Conservation (phyloP, 495 filamentous ascomycete species). For the Parmelia sp. region DNA sequence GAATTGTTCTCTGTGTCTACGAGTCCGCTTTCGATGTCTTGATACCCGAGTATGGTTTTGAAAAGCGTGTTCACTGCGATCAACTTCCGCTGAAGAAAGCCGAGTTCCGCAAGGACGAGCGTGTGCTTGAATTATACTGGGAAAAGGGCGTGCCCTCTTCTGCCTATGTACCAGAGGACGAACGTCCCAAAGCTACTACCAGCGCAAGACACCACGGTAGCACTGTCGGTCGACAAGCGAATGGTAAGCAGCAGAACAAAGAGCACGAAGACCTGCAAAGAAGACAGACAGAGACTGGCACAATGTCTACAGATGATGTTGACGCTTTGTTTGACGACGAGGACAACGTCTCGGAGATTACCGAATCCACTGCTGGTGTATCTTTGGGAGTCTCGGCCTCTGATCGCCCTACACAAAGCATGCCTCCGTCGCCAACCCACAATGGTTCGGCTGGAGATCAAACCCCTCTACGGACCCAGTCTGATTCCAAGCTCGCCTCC, state of each 20-base stretch:
- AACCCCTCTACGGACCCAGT: constrained; percentile 78
- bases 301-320: constrained; percentile 80
- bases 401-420: constrained; percentile 88
- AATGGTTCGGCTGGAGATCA: constrained; percentile 61
- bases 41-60: constrained; percentile 96
- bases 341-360: constrained; percentile 77
- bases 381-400: constrained; percentile 56
- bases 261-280: constrained; percentile 82
- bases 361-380: constrained; percentile 77
- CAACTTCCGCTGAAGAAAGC: constrained; percentile 97
- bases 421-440: constrained; percentile 84
- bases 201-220: constrained; percentile 49
- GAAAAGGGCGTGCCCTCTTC: constrained; percentile 98
- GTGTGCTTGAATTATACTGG: constrained; percentile 94
- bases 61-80: constrained; percentile 98
- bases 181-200: constrained; percentile 74
- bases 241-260: constrained; percentile 68
- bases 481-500: constrained; percentile 82
- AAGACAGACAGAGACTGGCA: constrained; percentile 87
- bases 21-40: constrained; percentile 98
- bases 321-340: constrained; percentile 93
- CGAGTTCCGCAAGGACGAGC: constrained; percentile 91
- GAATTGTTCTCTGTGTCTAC: constrained; percentile 94
- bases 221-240: constrained; percentile 68
- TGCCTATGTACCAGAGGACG: constrained; percentile 93